Conservation (phyloP, 1,284 basidiomycete genomes). For the Hypsizygus ulmarius region DNA sequence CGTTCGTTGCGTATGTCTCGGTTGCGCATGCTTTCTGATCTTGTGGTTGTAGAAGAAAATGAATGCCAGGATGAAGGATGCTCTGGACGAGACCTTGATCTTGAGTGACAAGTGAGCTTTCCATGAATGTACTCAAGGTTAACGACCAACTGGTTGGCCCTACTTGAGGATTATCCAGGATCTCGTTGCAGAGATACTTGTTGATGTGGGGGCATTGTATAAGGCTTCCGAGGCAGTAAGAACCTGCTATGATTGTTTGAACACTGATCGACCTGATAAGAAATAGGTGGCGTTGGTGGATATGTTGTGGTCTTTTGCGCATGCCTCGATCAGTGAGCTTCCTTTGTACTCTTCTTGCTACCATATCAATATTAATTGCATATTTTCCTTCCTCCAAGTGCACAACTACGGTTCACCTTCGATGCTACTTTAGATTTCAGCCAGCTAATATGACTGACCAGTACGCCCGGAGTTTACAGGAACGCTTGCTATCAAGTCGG, state of each 20-base stretch:
- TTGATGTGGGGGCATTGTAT: slow-evolving; percentile 74
- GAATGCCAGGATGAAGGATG: slow-evolving; percentile 82
- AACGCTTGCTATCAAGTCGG: slow-evolving; percentile 81
- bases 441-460: slow-evolving; percentile 28
- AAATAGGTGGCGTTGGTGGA: slow-evolving; percentile 77
- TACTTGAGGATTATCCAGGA: slow-evolving; percentile 67
- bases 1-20: no score
- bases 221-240: slow-evolving; percentile 83
- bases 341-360: slow-evolving; percentile 9
- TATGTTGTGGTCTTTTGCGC: slow-evolving; percentile 84
- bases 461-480: slow-evolving; percentile 87
- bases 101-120: slow-evolving; percentile 68
- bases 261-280: neutral
- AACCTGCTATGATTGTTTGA: slow-evolving; percentile 5
- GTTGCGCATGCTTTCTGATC: neutral
- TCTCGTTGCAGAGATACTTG: slow-evolving; percentile 62
- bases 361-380: slow-evolving; percentile 7
- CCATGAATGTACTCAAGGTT: neutral
- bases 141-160: neutral
- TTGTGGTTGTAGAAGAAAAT: slow-evolving; percentile 79
- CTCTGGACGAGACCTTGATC: slow-evolving; percentile 77
- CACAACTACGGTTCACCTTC: slow-evolving; percentile 60
- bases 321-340: slow-evolving; percentile 68
- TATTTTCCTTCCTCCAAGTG: slow-evolving; percentile 40
- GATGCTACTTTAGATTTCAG: neutral